phyloP scores from a whole-genome alignment of 192 early-diverging fungal genomes.

The Umbelopsis ramanniana region DNA sequence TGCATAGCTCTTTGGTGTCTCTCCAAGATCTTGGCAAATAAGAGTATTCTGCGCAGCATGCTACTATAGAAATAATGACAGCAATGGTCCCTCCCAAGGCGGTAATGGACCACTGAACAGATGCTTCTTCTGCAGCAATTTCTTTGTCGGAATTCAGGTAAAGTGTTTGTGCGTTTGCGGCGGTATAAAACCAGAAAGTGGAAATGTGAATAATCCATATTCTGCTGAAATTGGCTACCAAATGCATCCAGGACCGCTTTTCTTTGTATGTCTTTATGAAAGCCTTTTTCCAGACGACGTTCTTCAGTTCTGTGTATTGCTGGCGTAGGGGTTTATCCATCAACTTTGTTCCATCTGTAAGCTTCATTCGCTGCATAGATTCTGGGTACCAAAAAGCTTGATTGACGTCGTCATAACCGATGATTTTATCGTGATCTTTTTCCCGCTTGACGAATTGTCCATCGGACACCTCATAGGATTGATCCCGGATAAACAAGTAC shows the following conservation, averaged over 20 bases:
- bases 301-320: slow-evolving; percentile 63
- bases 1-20: slow-evolving; percentile 56
- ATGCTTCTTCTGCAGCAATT: slow-evolving; percentile 41
- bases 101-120: slow-evolving; percentile 67
- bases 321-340: slow-evolving; percentile 55
- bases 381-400: slow-evolving; percentile 82
- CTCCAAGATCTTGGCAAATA: slow-evolving; percentile 68
- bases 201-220: slow-evolving; percentile 86
- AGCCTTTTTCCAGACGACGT: slow-evolving; percentile 71
- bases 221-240: slow-evolving; percentile 82
- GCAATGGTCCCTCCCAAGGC: slow-evolving; percentile 75
- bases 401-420: slow-evolving; percentile 87
- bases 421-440: slow-evolving; percentile 73
- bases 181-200: slow-evolving; percentile 81
- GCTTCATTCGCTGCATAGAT: slow-evolving; percentile 57
- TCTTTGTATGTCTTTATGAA: slow-evolving; percentile 87
- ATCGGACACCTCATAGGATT: slow-evolving; percentile 70
- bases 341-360: slow-evolving; percentile 19
- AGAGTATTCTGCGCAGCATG: slow-evolving; percentile 68
- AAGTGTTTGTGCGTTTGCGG: slow-evolving; percentile 68
- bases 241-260: slow-evolving; percentile 82
- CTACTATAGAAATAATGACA: slow-evolving; percentile 67
- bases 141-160: slow-evolving; percentile 53
- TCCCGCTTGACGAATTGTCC: slow-evolving; percentile 76
- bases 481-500: slow-evolving; percentile 75